Evolutionary conservation across 192 early-diverging fungal species (phyloP).

Genomic region (Backusella parvicylindrica): DNA sequence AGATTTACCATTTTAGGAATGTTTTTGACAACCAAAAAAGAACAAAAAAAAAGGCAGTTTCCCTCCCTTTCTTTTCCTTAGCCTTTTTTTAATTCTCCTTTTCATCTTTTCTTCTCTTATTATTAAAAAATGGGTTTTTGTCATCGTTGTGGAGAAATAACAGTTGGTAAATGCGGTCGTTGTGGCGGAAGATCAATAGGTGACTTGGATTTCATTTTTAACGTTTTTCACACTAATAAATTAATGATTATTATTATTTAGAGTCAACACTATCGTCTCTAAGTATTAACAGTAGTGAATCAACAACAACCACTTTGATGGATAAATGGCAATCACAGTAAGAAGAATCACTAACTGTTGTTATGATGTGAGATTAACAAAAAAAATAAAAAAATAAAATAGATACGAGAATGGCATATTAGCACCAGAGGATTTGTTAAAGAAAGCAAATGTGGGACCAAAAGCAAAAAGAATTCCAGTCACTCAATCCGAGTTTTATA

Average conservation of each 20-base stretch:
- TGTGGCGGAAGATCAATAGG: slow-evolving; percentile 50
- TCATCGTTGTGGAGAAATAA: slow-evolving; percentile 50
- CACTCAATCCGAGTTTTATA: slow-evolving; percentile 3
- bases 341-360: too few species aligned
- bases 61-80: slow-evolving; percentile 15
- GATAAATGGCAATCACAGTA: slow-evolving; percentile 33
- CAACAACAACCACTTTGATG: neutral
- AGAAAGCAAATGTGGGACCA: slow-evolving; percentile 9
- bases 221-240: neutral
- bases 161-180: slow-evolving; percentile 41
- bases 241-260: neutral
- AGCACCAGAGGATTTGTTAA: neutral
- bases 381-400: neutral
- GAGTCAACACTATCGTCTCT: slow-evolving; percentile 16
- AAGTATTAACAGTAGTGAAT: neutral
- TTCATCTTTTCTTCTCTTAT: neutral
- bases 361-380: too few species aligned
- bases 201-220: neutral
- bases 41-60: neutral
- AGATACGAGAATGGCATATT: slow-evolving; percentile 10
- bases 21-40: slow-evolving; percentile 13
- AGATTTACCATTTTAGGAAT: slow-evolving; percentile 10
- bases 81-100: neutral
- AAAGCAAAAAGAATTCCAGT: neutral
- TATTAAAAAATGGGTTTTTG: slow-evolving; percentile 43